Evolutionary conservation across 352 stramenopile genomes (phyloP), one percentile per base, ranked within the genome.

Genomic region (Globisporangium carolinianum): DNA sequence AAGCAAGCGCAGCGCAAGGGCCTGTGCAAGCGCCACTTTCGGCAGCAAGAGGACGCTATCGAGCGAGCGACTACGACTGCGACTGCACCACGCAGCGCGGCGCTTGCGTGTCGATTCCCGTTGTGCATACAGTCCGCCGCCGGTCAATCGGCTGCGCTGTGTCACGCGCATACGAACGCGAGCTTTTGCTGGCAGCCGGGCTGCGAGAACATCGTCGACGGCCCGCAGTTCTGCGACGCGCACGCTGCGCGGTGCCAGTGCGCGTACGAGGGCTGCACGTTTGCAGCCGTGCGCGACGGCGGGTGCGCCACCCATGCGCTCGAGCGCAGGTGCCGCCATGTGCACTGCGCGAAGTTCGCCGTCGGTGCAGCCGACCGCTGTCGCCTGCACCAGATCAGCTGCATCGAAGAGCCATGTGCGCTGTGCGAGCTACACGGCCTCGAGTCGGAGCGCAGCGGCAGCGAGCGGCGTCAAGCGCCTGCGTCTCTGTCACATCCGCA

Each of bases 21-120:
- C 9, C 62, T 85, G 43, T 90, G 76, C 62, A 87, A 88, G 53
- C 73, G 77, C 9, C 77, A 88, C 51, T 81, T 83, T 58, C 77
- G 74, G 18, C 42, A 77, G 47, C 70, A 83, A 53, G 65, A 71
- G 42, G 63, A 17, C 59, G 58, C 42, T n/a, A 14, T 51, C 6
- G n/a, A 4, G 12, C 53, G 45, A 43, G 57, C 48, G 39, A 42
- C 12, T 18, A 3, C 36, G 2, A 38, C n/a, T 8, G 6, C 46
- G 10, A 24, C 12, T 39, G 24, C 10, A 45, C n/a, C 24, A 47
- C 3, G 12, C 55, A 49, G 17, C 17, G 45, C 57, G 1, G 51
- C 54, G 35, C 61, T 61, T 12, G 49, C 48, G 43, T 87, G 74
- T 38, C 67, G 63, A n/a, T 87, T 83, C 63, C 56, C 72, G 15